Base-by-base conservation (phyloP, 768 basidiomycete genomes). In the Panellus pusillus region DNA sequence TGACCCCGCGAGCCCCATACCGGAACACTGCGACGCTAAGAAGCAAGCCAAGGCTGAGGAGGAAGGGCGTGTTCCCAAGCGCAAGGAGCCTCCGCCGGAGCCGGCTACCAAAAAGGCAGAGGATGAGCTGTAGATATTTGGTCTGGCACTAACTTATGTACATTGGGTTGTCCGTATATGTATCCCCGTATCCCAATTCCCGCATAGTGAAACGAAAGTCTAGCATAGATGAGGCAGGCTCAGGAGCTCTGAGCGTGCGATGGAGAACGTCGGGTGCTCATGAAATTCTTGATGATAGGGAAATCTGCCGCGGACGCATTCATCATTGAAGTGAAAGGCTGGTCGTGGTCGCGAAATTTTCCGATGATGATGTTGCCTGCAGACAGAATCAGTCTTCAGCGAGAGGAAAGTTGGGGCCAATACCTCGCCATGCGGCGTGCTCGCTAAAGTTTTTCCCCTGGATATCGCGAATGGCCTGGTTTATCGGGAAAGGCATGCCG, bases 291-390 rank as follows among this genome's bases (percentile, higher is more conserved):
- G 55, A 92, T 68, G 57, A 92, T 80, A 2, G 90, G 86, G 59
- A 90, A 92, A 64, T 91, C 90, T 35, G 89, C 84, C 80, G 90
- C 91, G n/a, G 86, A 83, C 19, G 81, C 83, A 64, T 90, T 77
- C 18, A 83, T 81, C 80, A 91, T 80, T 6, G 75, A 76, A 6
- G 73, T 70, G 63, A 80, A 82, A 0, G 81, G 79, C 44, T 74
- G 73, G 44, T 79, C 79, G 28, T 70, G 72, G 61, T 79, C 45
- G 11, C 45, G 29, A 40, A 50, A 92, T 68, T 91, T 92, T 37
- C 85, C 88, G 40, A 90, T 73, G 58, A 92, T 74, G 49, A 92
- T 79, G 69, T 91, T 90, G 19, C 90, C 59, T 61, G 27, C 14
- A 37, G 35, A 51, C 4, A 17, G 39, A 6, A 17, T 31, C 18